Evolutionary conservation across 129 eudicot species (phyloP).

Genomic region (Flaveria trinervia): DNA sequence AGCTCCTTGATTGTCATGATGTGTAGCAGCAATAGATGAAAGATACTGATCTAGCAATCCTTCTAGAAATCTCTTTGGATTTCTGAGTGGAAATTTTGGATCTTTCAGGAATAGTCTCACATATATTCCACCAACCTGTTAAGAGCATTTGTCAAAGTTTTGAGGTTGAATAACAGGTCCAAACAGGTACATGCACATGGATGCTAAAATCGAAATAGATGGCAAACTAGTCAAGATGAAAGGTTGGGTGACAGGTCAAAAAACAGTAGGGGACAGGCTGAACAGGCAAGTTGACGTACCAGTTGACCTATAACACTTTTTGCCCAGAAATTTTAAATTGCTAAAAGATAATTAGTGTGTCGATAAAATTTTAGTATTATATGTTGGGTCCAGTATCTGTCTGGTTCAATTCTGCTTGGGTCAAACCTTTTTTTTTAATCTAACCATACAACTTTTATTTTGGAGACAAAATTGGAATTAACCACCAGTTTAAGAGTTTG

Average conservation of each 20-base stretch:
- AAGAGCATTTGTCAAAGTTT: not conserved
- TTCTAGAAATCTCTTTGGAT: constrained; percentile 92
- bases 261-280: not conserved
- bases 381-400: not conserved
- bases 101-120: constrained; percentile 90
- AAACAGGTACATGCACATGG: constrained; percentile 2
- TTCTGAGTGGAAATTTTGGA: constrained; percentile 95
- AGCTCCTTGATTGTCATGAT: constrained; percentile 67
- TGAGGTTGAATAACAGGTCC: not conserved
- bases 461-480: not conserved
- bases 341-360: not conserved
- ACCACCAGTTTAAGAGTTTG: not conserved
- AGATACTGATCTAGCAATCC: constrained; percentile 95
- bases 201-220: not conserved
- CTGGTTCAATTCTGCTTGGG: not conserved
- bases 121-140: constrained; percentile 96
- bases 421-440: not conserved
- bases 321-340: not conserved
- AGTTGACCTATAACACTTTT: not conserved
- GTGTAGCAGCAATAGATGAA: constrained; percentile 84
- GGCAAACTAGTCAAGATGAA: not conserved
- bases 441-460: not conserved
- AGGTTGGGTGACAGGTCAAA: not conserved
- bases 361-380: not conserved
- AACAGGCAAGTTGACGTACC: not conserved